Conservation (phyloP, 495 filamentous ascomycete genomes). For the Copromyces sp. region DNA sequence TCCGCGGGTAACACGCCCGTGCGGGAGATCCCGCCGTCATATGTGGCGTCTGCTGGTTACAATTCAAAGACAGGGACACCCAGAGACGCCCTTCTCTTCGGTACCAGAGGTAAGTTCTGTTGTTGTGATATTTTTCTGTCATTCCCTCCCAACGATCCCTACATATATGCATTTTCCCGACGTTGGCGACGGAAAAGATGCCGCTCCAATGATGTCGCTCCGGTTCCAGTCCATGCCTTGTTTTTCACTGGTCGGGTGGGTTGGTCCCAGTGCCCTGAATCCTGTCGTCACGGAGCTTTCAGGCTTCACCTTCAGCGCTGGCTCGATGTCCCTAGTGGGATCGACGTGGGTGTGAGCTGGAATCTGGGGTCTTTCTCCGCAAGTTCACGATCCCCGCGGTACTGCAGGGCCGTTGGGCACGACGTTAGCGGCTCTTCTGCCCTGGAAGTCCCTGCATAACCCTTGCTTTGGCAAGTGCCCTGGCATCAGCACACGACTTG, state of each 20-base stretch:
- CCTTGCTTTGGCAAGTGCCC: neutral
- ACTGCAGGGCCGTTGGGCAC: neutral
- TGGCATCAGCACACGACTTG: neutral
- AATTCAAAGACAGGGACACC: neutral
- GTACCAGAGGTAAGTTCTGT: slow-evolving; percentile 4
- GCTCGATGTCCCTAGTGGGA: neutral
- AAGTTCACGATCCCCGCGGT: neutral
- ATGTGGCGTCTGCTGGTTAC: neutral
- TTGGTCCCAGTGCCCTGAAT: slow-evolving; percentile 2
- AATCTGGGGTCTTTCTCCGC: neutral
- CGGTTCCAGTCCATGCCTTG: neutral
- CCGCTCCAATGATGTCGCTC: neutral
- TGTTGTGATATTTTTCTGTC: neutral
- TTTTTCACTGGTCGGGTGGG: slow-evolving; percentile 2
- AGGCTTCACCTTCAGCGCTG: neutral
- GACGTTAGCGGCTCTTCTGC: neutral
- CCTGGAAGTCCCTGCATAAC: neutral
- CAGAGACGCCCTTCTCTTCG: slow-evolving; percentile 7
- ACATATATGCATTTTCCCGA: neutral
- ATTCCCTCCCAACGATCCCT: neutral
- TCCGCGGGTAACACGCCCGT: slow-evolving; percentile 13
- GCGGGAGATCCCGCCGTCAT: slow-evolving; percentile 8
- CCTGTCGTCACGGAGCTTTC: neutral
- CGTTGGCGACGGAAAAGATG: neutral
- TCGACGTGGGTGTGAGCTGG: neutral